Conservation (phyloP, 106 monocot species). For the Apostasia shenzhenica region DNA sequence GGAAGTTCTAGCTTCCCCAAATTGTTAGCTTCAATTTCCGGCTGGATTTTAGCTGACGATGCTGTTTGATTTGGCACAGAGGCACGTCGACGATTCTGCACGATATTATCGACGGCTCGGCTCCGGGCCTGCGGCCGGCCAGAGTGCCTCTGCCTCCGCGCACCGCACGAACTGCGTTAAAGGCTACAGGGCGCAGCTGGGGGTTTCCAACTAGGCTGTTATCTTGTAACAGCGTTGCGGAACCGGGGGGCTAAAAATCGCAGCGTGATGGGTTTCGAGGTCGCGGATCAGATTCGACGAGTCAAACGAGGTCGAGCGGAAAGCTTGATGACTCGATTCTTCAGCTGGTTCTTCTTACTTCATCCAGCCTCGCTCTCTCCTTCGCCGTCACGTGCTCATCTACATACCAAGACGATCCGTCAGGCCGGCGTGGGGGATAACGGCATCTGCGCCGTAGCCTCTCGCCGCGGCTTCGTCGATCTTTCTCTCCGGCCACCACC, state of each 20-base stretch:
- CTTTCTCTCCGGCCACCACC: conserved; percentile 37
- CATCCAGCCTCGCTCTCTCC: conserved; percentile 39
- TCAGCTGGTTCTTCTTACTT: conserved; percentile 48
- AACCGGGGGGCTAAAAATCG: conserved; percentile 23
- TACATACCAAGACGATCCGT: conserved; percentile 58
- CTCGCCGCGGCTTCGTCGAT: conserved; percentile 22
- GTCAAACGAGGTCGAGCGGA: conserved; percentile 27
- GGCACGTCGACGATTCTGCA: conserved; percentile 43
- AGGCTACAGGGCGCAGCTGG: conserved; percentile 29
- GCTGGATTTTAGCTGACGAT: no score
- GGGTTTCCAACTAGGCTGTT: conserved; percentile 43
- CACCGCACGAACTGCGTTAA: conserved; percentile 5
- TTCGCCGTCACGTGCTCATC: conserved; percentile 63
- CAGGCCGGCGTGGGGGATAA: conserved; percentile 53
- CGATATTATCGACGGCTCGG: conserved; percentile 45
- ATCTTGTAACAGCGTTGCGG: conserved; percentile 44
- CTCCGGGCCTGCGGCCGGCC: conserved; percentile 37
- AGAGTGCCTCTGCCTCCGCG: conserved; percentile 5
- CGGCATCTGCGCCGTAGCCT: conserved; percentile 43
- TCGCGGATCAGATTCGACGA: conserved; percentile 76
- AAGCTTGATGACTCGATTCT: conserved; percentile 40
- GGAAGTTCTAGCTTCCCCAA: not conserved
- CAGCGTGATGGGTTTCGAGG: conserved; percentile 53
- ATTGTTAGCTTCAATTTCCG: no score
- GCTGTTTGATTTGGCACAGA: conserved; percentile 35